Evolutionary conservation across 2,329 filamentous ascomycete species (phyloP), one percentile per base, ranked within the genome.

Genomic region (Alternaria hordeiaustralica): DNA sequence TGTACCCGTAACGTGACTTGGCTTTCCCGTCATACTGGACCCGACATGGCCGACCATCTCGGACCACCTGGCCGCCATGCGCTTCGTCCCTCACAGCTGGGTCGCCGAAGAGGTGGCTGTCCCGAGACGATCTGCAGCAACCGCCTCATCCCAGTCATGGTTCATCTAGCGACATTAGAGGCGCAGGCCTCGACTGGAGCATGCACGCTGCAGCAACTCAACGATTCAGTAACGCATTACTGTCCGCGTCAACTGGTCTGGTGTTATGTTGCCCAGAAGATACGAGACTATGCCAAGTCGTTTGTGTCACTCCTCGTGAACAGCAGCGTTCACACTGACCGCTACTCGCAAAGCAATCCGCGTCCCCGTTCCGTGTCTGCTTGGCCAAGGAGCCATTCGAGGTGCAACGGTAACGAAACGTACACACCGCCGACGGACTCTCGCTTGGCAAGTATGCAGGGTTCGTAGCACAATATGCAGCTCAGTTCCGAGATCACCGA

Each of bases 391-490:
- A 66, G 44, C 64, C 61, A 23, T 18, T 45, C 28, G 28, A 26
- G 44, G 71, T 71, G 68, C 36, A 67, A 71, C 66, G 62, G 63
- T 64, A 71, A 67, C 65, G 46, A 59, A 65, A 63, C 55, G 55
- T 50, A 53, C 53, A 55, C 18, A 49, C 21, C 46, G 60, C 46
- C 45, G 58, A 65, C 49, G 58, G 28, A 60, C 51, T 28, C 49
- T 62, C 61, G 64, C 50, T 60, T 65, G 60, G 54, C 43, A 44
- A 33, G 55, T 49, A 63, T 70, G 66, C 66, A 70, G 69, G 63
- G 60, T 63, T 60, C 3, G 69, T 71, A 58, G 51, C 63, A 71
- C 71, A 56, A 58, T 60, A 53, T 69, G 58, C 67, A 70, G 66
- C 63, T 71, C 53, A 21, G 53, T 63, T 58, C 67, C 67, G 67